Percentiles rank a stretch among this genome's conserved stretches.
Conservation (phyloP, 2,329 filamentous ascomycete species). For the Parastagonospora nodorum region DNA sequence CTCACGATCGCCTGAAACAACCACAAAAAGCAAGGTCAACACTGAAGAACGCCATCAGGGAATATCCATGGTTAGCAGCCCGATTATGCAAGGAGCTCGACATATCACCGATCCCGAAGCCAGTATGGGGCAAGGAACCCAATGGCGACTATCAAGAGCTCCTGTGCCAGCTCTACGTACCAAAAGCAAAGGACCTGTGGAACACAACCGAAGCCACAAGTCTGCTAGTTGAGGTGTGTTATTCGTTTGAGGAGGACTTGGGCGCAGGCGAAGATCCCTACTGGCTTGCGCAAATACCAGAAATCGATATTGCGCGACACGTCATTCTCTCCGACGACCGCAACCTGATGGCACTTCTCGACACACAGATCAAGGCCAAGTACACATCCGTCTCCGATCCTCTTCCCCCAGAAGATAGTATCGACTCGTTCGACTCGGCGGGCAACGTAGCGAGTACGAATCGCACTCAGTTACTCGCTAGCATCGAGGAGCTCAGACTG, state of each 20-base stretch:
- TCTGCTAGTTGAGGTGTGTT: conserved; percentile 72
- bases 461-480: conserved; percentile 25
- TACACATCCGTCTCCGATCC: conserved; percentile 76
- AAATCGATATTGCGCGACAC: conserved; percentile 69
- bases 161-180: conserved; percentile 75
- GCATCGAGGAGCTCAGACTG: conserved; percentile 28
- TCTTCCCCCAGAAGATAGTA: conserved; percentile 67
- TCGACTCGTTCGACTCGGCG: conserved; percentile 27
- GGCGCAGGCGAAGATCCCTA: conserved; percentile 34
- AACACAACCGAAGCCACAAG: conserved; percentile 73
- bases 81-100: conserved; percentile 80
- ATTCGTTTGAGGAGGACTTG: conserved; percentile 48
- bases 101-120: conserved; percentile 74
- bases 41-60: conserved; percentile 70
- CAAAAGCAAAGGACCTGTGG: conserved; percentile 82
- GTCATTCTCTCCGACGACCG: conserved; percentile 78
- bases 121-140: conserved; percentile 80
- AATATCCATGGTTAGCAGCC: conserved; percentile 83
- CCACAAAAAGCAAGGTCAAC: conserved; percentile 66
- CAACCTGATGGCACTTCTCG: conserved; percentile 71
- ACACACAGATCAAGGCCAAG: conserved; percentile 62
- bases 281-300: conserved; percentile 37
- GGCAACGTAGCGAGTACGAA: conserved; percentile 2
- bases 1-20: conserved; percentile 73
- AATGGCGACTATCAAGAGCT: conserved; percentile 69